Evolutionary conservation across 306 rosid species (phyloP), one percentile per base, ranked within the genome.

Genomic region (Begonia masoniana): DNA sequence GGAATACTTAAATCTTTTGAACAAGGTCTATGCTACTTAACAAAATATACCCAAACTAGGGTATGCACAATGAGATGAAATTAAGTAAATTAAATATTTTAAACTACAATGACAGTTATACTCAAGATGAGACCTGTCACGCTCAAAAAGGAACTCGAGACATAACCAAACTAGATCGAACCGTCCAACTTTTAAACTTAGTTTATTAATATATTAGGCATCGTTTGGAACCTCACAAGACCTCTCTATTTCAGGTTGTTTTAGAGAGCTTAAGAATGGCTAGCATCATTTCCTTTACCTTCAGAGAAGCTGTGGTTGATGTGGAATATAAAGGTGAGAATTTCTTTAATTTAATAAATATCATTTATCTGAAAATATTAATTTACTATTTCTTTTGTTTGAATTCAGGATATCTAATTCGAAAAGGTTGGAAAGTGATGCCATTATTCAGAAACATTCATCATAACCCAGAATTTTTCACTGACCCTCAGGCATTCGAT

Each of bases 201-300:
- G 1, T 17, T 17, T 17, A 17, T 17, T 17, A 17, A 17, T 17
- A 17, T 17, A 17, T 17, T 17, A 17, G 19, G 19, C 19, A 17
- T 17, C 19, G 19, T 17, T 17, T 17, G 1, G 19, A 17, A 1
- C 19, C 1, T 17, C 1, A 17, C 19, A 17, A 19, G 39, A 13
- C 11, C 15, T 17, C 11, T 39, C n/a, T 49, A 13, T 12, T 7
- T 35, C 58, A 58, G 70, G 70, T 61, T 35, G 46, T 58, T 16
- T 24, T 58, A 57, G 70, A 65, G 54, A 51, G 64, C 59, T 43
- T 65, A 58, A 65, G 70, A 43, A 65, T 65, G 64, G 63, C 70
- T 41, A 65, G 70, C 54, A 58, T 65, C 45, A 35, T 65, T 8
- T 51, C 64, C 46, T 65, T 65, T 17, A 65, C 64, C 36, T 58